A percentile compares a stretch with the other conserved stretches of the same genome.
phyloP scores from a whole-genome alignment of 2,329 filamentous ascomycete species.

The Aspergillus calidoustus region DNA sequence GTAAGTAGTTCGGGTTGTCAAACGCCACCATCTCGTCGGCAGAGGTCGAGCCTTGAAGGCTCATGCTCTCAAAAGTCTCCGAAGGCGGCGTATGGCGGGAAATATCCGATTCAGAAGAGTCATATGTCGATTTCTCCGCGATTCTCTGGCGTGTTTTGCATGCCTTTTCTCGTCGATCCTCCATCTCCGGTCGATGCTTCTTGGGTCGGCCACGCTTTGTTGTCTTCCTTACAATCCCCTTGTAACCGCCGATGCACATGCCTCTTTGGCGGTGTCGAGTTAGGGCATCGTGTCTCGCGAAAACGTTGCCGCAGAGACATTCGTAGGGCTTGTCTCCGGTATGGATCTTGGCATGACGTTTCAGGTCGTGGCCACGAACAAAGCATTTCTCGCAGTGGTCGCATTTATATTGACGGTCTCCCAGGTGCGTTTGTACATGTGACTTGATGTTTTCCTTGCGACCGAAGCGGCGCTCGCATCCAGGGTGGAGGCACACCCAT shows the following conservation, averaged over 20 bases:
- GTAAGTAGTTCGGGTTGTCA: constrained; percentile 38
- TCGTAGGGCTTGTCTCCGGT: constrained; percentile 94
- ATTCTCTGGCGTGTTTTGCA: constrained; percentile 54
- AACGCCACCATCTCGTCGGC: constrained; percentile 38
- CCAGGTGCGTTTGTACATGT: constrained; percentile 96
- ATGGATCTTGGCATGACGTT: constrained; percentile 96
- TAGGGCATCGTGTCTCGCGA: constrained; percentile 91
- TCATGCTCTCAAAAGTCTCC: constrained; percentile 45
- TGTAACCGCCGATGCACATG: constrained; percentile 95
- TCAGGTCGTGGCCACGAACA: constrained; percentile 94
- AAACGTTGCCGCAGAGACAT: constrained; percentile 91
- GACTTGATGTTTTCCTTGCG: constrained; percentile 99
- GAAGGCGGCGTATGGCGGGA: constrained; percentile 50
- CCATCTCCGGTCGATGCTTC: constrained; percentile 65
- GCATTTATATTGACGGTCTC: constrained; percentile 93
- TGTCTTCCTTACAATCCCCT: constrained; percentile 72
- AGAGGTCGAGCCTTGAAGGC: constrained; percentile 41
- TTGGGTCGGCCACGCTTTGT: constrained; percentile 69
- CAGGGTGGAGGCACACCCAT: constrained; percentile 76
- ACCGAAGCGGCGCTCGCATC: constrained; percentile 89
- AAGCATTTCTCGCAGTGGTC: constrained; percentile 94
- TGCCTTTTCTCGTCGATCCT: constrained; percentile 62
- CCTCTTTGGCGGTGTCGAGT: constrained; percentile 93
- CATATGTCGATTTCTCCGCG: constrained; percentile 40
- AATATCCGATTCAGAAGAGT: constrained; percentile 43